Evolutionary conservation across 164 flowering plant genomes (phyloP), one percentile per base, ranked within the genome.

Genomic region (Taxillus chinensis): DNA sequence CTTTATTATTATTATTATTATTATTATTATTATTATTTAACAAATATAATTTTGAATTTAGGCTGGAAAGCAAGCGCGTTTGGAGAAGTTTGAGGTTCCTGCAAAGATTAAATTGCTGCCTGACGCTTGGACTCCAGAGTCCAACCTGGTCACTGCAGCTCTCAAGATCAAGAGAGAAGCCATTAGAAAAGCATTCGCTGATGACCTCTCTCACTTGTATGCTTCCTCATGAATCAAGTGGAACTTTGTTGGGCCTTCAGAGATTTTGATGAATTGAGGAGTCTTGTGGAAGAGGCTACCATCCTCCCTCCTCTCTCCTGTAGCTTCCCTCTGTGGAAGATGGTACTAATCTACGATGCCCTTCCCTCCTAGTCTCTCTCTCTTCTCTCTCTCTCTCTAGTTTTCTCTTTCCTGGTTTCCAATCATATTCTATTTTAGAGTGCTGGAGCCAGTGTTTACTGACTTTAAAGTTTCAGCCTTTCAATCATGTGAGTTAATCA

Each of bases 61-160:
- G 99, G 92, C 74, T 56, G 96, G 82, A 42, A 90, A 86, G 78
- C 70, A 70, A 67, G 87, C 82, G 8, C 86, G 83, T 3, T 67
- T 93, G 70, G 88, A 90, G 76, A 90, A 84, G 75, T 87, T 93
- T 71, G 99, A 93, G 82, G 82, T 83, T 67, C 99, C 99, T 6
- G 83, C 90, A 43, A 93, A 82, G 77, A 86, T 93, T 73, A 87
- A 87, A 69, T 71, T 93, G 78, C 85, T 93, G 39, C 63, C 83
- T 6, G 79, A 86, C 55, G 71, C 89, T 62, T 93, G 99, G 99
- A 93, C 96, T 64, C 95, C 96, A 41, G 99, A 93, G 71, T 77
- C 93, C 45, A 97, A 97, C 40, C 71, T 93, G 14, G 99, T 90
- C 42, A 90, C 99, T 53, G 95, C 96, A 39, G 96, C 99, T 57